phyloP scores from a whole-genome alignment of 2,329 filamentous ascomycete genomes.

The Pestalotiopsis sp. region DNA sequence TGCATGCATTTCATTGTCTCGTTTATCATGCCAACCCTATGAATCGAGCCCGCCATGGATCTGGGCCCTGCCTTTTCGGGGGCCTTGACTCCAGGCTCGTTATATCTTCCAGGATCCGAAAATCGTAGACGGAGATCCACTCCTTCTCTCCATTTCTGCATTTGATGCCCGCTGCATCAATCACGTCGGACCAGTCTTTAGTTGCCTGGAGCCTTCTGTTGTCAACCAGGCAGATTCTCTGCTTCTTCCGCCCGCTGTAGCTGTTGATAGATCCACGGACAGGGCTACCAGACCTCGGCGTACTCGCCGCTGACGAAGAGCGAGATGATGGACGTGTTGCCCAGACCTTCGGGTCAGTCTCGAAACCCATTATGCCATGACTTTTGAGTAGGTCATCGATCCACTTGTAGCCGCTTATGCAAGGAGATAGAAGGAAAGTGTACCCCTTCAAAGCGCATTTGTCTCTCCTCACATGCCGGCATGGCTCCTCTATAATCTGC shows the following conservation, averaged over 20 bases:
- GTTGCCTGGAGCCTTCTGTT: constrained; percentile 30
- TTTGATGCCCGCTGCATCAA: constrained; percentile 31
- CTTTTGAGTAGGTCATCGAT: constrained; percentile 39
- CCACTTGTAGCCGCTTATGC: constrained; percentile 37
- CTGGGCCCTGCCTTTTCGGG: constrained; percentile 32
- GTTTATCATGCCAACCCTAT: constrained; percentile 43
- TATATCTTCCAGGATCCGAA: constrained; percentile 45
- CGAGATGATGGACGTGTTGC: constrained; percentile 4
- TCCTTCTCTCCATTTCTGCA: constrained; percentile 30
- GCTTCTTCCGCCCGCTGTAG: constrained; percentile 4
- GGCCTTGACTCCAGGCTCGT: constrained; percentile 38
- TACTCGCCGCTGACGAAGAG: background rate
- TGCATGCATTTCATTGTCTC: background rate
- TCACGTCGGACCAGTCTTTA: constrained; percentile 30
- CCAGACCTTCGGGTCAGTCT: constrained; percentile 39
- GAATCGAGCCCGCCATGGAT: constrained; percentile 47
- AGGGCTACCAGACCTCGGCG: constrained; percentile 4
- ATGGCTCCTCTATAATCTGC: constrained; percentile 18
- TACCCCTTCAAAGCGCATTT: constrained; percentile 40
- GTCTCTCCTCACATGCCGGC: constrained; percentile 33
- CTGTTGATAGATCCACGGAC: background rate
- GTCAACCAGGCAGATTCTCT: constrained; percentile 45
- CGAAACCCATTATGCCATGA: constrained; percentile 42
- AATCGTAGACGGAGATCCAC: constrained; percentile 48
- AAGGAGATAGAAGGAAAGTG: constrained; percentile 43